Evolutionary conservation across 1,139 yeast genomes (phyloP).

Genomic region (Saccharomyces hybrid): DNA sequence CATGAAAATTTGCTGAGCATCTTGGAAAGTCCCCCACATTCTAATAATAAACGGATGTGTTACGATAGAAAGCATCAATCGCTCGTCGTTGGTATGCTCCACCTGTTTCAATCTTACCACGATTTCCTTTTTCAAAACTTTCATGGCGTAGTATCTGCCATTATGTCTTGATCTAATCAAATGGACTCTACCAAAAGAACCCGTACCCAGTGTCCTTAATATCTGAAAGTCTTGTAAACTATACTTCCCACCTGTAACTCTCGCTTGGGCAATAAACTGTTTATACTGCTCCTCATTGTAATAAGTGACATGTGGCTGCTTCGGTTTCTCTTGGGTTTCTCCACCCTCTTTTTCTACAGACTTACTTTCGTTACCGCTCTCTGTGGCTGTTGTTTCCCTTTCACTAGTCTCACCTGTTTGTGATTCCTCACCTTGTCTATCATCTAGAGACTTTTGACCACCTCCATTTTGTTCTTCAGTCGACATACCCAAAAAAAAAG

Average conservation of each 20-base stretch:
- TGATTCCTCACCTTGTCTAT: neutral
- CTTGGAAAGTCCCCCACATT: constrained; percentile 98
- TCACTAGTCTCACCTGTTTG: neutral
- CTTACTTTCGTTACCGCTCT: neutral
- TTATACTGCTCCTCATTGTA: neutral
- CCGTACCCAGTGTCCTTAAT: constrained; percentile 87
- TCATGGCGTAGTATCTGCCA: constrained; percentile 86
- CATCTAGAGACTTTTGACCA: neutral
- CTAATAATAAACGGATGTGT: constrained; percentile 89
- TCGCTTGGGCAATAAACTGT: constrained; percentile 16
- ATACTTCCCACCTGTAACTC: constrained; percentile 70
- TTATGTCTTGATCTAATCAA: constrained; percentile 84
- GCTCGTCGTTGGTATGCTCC: constrained; percentile 92
- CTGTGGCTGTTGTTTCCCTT: neutral
- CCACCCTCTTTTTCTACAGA: constrained; percentile 6
- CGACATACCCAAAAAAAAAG: neutral
- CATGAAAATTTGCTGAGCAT: constrained; percentile 78
- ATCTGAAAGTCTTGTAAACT: constrained; percentile 79
- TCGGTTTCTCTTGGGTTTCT: constrained; percentile 3
- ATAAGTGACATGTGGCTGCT: constrained; percentile 7
- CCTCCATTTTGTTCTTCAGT: neutral
- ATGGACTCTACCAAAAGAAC: constrained; percentile 93
- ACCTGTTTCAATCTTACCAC: constrained; percentile 93
- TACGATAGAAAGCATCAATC: constrained; percentile 82
- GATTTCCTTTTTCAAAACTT: constrained; percentile 77